Percentiles rank a stretch among this genome's conserved stretches.
phyloP scores from a whole-genome alignment of 1,284 basidiomycete species.

The Mycena citricolor region DNA sequence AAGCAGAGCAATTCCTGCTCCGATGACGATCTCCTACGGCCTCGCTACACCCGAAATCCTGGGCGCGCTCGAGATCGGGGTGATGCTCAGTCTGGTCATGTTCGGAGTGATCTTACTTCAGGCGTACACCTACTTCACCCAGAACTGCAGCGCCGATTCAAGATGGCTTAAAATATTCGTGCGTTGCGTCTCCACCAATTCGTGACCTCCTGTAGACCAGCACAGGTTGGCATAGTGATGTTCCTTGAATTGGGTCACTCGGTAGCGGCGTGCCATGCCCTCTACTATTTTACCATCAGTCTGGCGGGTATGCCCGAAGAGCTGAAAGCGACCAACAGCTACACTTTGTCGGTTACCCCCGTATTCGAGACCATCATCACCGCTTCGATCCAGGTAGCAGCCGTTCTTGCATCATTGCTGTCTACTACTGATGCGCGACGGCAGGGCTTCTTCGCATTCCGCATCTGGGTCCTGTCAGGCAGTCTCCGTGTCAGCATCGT shows the following conservation, averaged over 20 bases:
- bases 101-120: not conserved
- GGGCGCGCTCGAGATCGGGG: not conserved
- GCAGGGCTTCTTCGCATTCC: slow-evolving; percentile 25
- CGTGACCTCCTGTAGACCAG: not conserved
- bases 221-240: slow-evolving; percentile 5
- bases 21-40: too few species aligned
- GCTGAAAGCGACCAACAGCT: slow-evolving; percentile 20
- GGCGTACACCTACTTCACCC: not conserved
- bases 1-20: too few species aligned
- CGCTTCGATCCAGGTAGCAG: slow-evolving; percentile 23
- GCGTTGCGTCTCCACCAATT: not conserved
- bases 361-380: slow-evolving; percentile 26
- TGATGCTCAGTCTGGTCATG: not conserved
- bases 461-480: slow-evolving; percentile 22
- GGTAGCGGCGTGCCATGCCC: slow-evolving; percentile 14
- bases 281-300: slow-evolving; percentile 24
- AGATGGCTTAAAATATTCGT: not conserved
- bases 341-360: slow-evolving; percentile 17
- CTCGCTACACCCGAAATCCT: slow-evolving; percentile 14
- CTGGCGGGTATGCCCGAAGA: slow-evolving; percentile 10
- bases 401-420: not conserved
- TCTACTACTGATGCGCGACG: not conserved
- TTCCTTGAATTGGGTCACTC: slow-evolving; percentile 25
- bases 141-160: not conserved
- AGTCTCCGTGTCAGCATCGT: slow-evolving; percentile 15